Evolutionary conservation across 2,329 filamentous ascomycete species (phyloP).

Genomic region (Colletotrichum magnum): DNA sequence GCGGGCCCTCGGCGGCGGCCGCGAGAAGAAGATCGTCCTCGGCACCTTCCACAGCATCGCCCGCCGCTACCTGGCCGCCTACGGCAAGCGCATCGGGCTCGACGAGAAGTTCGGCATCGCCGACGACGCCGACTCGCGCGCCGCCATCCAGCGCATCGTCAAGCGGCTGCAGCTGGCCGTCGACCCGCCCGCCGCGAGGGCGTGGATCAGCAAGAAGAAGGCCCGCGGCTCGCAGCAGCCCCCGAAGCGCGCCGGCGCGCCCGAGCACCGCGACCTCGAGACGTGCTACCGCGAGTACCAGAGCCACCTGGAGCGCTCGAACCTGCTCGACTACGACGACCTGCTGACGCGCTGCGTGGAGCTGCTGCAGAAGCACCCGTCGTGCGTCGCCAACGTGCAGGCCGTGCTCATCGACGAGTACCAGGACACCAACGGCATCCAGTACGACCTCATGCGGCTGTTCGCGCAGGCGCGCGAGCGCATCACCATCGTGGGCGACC

Average conservation of each 20-base stretch:
- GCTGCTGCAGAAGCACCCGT: constrained; percentile 79
- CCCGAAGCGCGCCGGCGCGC: constrained; percentile 44
- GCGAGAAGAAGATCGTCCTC: constrained; percentile 83
- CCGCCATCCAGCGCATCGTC: constrained; percentile 86
- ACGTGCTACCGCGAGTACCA: constrained; percentile 83
- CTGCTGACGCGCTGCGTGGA: constrained; percentile 87
- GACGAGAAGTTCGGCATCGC: constrained; percentile 90
- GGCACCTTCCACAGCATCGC: constrained; percentile 97
- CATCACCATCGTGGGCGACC: constrained; percentile 97
- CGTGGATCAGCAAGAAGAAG: constrained; percentile 81
- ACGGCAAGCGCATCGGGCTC: constrained; percentile 88
- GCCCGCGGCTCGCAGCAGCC: constrained; percentile 63
- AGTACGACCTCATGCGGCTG: constrained; percentile 94
- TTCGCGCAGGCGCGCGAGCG: constrained; percentile 80
- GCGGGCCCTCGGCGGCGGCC: constrained; percentile 81
- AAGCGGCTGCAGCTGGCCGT: constrained; percentile 79
- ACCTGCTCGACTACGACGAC: constrained; percentile 95
- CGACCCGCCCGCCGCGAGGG: constrained; percentile 78
- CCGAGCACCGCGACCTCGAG: constrained; percentile 72
- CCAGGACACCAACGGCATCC: constrained; percentile 95
- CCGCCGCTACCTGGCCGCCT: constrained; percentile 84
- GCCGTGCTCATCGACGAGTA: constrained; percentile 97
- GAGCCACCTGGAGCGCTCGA: constrained; percentile 78
- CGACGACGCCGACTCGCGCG: constrained; percentile 83
- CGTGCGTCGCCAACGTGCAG: constrained; percentile 90